phyloP scores from a whole-genome alignment of 2,329 filamentous ascomycete genomes.

The Nigrograna mackinnonii region DNA sequence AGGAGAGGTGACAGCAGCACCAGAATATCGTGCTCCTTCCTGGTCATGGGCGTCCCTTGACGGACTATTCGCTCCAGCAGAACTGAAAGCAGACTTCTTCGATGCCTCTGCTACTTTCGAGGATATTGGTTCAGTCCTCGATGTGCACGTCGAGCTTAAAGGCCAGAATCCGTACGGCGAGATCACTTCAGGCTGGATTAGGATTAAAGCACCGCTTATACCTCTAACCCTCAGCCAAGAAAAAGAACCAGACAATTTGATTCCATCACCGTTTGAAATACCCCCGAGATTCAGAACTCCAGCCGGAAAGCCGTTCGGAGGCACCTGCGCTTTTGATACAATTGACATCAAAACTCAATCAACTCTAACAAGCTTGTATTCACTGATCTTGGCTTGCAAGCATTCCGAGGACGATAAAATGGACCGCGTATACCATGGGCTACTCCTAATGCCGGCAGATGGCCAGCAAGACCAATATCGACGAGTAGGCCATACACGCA shows the following conservation, averaged over 20 bases:
- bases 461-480: neutral
- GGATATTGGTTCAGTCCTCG: neutral
- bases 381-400: neutral
- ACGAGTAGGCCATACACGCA: neutral
- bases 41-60: slow-evolving; percentile 11
- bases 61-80: slow-evolving; percentile 2
- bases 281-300: neutral
- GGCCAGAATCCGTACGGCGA: slow-evolving; percentile 1
- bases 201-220: neutral
- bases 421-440: neutral
- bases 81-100: neutral
- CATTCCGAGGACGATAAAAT: neutral
- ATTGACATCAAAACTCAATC: neutral
- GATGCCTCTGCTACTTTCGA: neutral
- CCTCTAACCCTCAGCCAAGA: neutral
- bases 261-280: neutral
- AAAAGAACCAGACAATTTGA: neutral
- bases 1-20: neutral
- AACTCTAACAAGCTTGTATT: neutral
- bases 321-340: neutral
- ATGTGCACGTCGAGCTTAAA: neutral
- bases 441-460: neutral
- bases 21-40: slow-evolving; percentile 7
- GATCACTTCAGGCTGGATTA: neutral
- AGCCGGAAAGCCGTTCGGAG: neutral